Percentiles rank a stretch among this genome's conserved stretches.
phyloP scores from a whole-genome alignment of 371 early-diverging fungal genomes.

The Haplosporangium sp. region DNA sequence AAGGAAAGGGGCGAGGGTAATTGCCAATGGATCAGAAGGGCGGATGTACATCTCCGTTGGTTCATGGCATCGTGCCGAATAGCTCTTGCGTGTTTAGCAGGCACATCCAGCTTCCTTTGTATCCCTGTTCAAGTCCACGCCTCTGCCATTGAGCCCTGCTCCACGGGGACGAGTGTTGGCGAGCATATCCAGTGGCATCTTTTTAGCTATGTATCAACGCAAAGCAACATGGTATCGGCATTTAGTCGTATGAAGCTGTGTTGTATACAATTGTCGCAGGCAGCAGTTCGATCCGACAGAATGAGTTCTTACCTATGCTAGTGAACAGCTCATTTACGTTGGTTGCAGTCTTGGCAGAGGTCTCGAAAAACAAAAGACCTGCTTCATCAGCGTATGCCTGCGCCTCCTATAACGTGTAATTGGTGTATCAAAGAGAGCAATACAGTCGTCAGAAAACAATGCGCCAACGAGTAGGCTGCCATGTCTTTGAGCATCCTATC shows the following conservation, averaged over 20 bases:
- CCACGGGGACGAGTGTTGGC: conserved; percentile 54
- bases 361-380: conserved; percentile 91
- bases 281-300: background rate
- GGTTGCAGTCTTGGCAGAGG: conserved; percentile 92
- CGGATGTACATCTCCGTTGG: too few relatives aligned
- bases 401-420: conserved; percentile 71
- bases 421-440: background rate
- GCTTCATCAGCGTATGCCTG: conserved; percentile 89
- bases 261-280: too few relatives aligned
- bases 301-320: conserved; percentile 75
- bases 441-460: background rate
- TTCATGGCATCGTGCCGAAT: too few relatives aligned
- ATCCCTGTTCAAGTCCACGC: conserved; percentile 54
- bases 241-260: too few relatives aligned
- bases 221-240: background rate
- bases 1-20: too few relatives aligned
- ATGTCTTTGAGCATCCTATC: too few relatives aligned
- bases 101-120: conserved; percentile 53
- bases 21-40: too few relatives aligned
- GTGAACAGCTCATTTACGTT: conserved; percentile 90
- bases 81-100: conserved; percentile 28
- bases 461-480: too few relatives aligned
- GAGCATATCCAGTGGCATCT: conserved; percentile 73
- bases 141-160: conserved; percentile 44
- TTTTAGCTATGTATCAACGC: conserved; percentile 62